phyloP scores from a whole-genome alignment of 2,329 filamentous ascomycete genomes.

The Hirsutella thompsonii region DNA sequence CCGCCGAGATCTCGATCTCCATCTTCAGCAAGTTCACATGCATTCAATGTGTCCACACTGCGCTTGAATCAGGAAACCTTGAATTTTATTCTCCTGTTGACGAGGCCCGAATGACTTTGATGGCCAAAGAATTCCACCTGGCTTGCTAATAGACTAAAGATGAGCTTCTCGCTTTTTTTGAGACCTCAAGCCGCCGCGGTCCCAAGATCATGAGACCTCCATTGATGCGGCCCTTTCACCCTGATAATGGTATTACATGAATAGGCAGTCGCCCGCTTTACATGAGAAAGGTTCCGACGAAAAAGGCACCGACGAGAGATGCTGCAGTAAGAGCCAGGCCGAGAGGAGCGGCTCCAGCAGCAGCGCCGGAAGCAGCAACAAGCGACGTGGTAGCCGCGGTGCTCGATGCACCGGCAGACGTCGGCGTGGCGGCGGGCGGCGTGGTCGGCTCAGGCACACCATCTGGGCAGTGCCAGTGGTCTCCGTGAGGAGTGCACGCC shows the following conservation, averaged over 20 bases:
- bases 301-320: conserved; percentile 4
- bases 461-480: conserved; percentile 7
- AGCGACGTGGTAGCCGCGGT: neutral
- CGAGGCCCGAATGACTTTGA: too few relatives aligned
- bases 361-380: neutral
- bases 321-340: conserved; percentile 3
- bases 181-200: neutral
- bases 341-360: conserved; percentile 1
- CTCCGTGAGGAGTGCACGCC: conserved; percentile 4
- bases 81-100: too few relatives aligned
- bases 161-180: too few relatives aligned
- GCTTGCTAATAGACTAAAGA: too few relatives aligned
- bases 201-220: too few relatives aligned
- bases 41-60: too few relatives aligned
- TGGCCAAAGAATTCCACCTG: too few relatives aligned
- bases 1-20: too few relatives aligned
- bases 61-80: too few relatives aligned
- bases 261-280: neutral
- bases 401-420: neutral
- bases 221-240: neutral
- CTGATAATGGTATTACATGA: neutral
- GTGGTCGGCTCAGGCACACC: conserved; percentile 5
- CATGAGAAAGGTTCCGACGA: conserved; percentile 5
- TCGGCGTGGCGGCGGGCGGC: conserved; percentile 3
- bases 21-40: too few relatives aligned